Evolutionary conservation across 73 alveolate species (phyloP).

Genomic region (Paramecium octaurelia): DNA sequence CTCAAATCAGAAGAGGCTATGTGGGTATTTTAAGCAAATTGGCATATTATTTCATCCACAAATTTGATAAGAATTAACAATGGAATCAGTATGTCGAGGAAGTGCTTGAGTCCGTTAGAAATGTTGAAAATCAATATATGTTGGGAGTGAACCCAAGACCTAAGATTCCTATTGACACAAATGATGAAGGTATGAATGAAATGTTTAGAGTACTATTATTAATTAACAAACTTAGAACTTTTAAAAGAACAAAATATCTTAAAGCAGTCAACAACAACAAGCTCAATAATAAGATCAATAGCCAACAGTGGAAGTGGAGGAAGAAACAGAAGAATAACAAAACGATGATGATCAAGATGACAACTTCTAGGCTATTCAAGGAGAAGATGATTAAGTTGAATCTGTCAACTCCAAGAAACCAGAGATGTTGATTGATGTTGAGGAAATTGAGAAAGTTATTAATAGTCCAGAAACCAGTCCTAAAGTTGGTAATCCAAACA

Average conservation of each 20-base stretch:
- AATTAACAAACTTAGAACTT: neutral
- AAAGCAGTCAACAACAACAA: neutral
- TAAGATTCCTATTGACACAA: neutral
- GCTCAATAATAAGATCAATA: neutral
- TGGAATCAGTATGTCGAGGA: neutral
- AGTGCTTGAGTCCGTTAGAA: neutral
- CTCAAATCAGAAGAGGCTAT: neutral
- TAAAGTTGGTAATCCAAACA: neutral
- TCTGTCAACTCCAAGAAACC: neutral
- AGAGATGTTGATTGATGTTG: neutral
- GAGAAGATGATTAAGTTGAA: neutral
- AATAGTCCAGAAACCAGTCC: slow-evolving; percentile 33
- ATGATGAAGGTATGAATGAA: neutral
- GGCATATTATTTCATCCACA: neutral
- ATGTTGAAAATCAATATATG: neutral
- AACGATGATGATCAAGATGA: neutral
- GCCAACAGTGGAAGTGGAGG: neutral
- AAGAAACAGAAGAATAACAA: neutral
- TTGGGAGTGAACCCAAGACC: slow-evolving; percentile 27
- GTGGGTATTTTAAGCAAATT: neutral
- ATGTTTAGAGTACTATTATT: neutral
- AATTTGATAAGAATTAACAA: neutral
- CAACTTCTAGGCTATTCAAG: neutral
- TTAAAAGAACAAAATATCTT: neutral
- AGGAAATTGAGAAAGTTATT: neutral